Evolutionary conservation across 2,329 filamentous ascomycete genomes (phyloP), one percentile per base, ranked within the genome.

Genomic region (Exophiala phaeomuriformis): DNA sequence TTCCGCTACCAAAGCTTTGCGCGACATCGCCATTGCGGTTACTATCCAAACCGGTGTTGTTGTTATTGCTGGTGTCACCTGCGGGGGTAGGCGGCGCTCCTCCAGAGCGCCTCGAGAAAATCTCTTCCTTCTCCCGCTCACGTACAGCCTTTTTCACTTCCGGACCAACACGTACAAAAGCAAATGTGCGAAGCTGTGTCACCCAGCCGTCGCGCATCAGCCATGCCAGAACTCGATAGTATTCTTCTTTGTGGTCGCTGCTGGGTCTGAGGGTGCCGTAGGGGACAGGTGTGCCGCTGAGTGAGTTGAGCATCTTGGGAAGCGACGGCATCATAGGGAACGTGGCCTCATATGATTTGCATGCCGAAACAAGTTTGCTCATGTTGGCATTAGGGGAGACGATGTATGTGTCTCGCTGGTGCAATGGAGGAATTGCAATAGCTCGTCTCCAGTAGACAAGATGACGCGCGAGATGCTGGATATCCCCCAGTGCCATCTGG

Each of bases 361-460:
- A 81, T 8, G 89, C 88, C 30, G 78, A 73, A 27, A 83, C 77
- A 0, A 97, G 77, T 44, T 83, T 81, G 48, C 78, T 75, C 63
- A 90, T 79, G 64, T 95, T 85, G 57, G 89, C 90, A 67, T 95
- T 94, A 0, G 91, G 90, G 1, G 88, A 94, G 30, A 96, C 81
- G 33, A 97, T 86, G 69, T 97, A 98, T 7, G 85, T 86, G 67
- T 97, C 90, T 45, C 90, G 81, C 41, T 87, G 86, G 65, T 96
- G 90, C 4, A 98, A 79, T 0, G 93, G 93, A 3, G 89, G 87
- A 39, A 97, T 91, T 10, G 91, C 86, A 56, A 94, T 87, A 44
- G 91, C 93, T 53, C 90, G 85, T 28, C 93, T 84, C 90, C 91
- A 97, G 72, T 94, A 95, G 57, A 97, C 90, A 58, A 98, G 85